Evolutionary conservation across 2,329 filamentous ascomycete genomes (phyloP), one percentile per base, ranked within the genome.

Genomic region (Geosmithia flava): DNA sequence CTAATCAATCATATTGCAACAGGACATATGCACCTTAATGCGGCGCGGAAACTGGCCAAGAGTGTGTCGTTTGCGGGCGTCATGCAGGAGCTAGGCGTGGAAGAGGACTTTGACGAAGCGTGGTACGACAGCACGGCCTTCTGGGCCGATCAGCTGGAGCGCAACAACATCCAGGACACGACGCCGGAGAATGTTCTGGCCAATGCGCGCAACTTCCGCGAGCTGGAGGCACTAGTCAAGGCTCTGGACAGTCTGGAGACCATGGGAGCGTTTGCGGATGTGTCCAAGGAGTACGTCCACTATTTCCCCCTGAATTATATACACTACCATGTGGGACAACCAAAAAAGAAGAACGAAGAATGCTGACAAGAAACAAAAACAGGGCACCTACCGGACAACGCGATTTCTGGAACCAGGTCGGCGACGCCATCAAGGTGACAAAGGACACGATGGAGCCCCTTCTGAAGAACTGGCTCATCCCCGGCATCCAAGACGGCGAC

Each of bases 161-260:
- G 58, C n/a, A 60, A 55, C 47, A 59, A 57, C 27, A 67, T 62
- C 54, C 60, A 27, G 54, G 62, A 55, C 57, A 64, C 53, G 48
- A 68, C 53, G 53, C 62, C 58, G 54, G 64, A 69, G 44, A 63
- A 72, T 48, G 60, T 82, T 17, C 60, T 70, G 43, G 66, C 66
- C 3, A 71, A 82, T 51, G 80, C 81, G 6, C 73, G 76, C 49
- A 80, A 75, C 44, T 82, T 81, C 62, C 76, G 76, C 52, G 83
- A 88, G 54, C 69, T 90, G 44, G 85, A 89, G 63, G 71, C 72
- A 49, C 68, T 90, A 27, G 75, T 83, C 43, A 71, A 74, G 46
- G 77, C 75, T 3, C 70, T 90, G 42, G 82, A 87, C 60, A 70
- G 72, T 20, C 70, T 89, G 54, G 84, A 89, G 62, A 80, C 76